These are phyloP conservation scores for Umbelopsis isabellina DNA, from an alignment of 192 early-diverging fungal species.

Conservation along the genomic window DNA sequence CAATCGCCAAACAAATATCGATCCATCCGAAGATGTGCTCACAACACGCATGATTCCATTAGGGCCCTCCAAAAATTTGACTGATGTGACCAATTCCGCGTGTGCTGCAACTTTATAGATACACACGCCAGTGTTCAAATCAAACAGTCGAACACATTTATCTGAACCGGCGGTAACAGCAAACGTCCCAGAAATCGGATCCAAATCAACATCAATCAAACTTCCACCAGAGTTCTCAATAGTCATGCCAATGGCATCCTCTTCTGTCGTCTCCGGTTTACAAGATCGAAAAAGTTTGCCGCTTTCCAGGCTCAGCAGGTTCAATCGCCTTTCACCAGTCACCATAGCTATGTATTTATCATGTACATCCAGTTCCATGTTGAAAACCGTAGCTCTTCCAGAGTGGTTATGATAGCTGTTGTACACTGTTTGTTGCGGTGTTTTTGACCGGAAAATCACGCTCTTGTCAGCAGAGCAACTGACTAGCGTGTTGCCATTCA, in stretches of 20 bases:
- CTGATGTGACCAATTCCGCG: slow-evolving; percentile 72
- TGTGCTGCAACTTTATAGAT: slow-evolving; percentile 66
- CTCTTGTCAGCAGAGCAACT: slow-evolving; percentile 86
- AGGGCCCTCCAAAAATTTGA: slow-evolving; percentile 55
- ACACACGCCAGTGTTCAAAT: slow-evolving; percentile 63
- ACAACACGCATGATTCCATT: slow-evolving; percentile 47
- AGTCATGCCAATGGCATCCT: slow-evolving; percentile 31
- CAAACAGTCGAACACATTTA: slow-evolving; percentile 72
- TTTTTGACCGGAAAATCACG: slow-evolving; percentile 65
- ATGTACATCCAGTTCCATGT: slow-evolving; percentile 64
- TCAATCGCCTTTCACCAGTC: slow-evolving; percentile 72
- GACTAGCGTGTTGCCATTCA: slow-evolving; percentile 64
- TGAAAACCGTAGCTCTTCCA: slow-evolving; percentile 71
- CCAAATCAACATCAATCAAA: slow-evolving; percentile 65
- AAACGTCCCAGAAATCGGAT: slow-evolving; percentile 67
- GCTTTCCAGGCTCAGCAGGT: slow-evolving; percentile 58
- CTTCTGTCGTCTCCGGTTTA: slow-evolving; percentile 56
- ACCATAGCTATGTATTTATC: slow-evolving; percentile 62
- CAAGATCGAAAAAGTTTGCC: slow-evolving; percentile 68
- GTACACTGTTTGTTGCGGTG: slow-evolving; percentile 43
- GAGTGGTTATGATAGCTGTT: slow-evolving; percentile 70
- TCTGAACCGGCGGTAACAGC: slow-evolving; percentile 69
- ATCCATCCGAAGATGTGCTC: slow-evolving; percentile 75
- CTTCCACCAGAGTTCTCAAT: slow-evolving; percentile 53
- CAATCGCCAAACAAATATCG: slow-evolving; percentile 76